Conservation (phyloP, 345 rosid genomes). For the Eutrema japonicum region DNA sequence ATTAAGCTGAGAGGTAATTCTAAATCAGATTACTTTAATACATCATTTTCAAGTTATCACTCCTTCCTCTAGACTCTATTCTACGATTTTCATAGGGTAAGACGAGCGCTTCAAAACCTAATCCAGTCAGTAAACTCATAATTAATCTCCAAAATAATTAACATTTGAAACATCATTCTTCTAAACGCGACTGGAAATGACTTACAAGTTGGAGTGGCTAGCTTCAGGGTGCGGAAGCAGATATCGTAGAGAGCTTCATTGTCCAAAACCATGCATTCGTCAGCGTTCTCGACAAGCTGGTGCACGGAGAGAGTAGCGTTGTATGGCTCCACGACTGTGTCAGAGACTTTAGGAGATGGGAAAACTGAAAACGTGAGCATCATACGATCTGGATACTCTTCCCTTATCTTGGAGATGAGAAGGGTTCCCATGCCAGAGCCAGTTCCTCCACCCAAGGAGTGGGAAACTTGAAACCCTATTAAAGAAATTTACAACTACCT, state of each 20-base stretch:
- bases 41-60: not conserved
- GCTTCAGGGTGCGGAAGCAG: conserved; percentile 70
- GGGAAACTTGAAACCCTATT: conserved; percentile 69
- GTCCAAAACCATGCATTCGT: conserved; percentile 71
- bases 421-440: conserved; percentile 76
- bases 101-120: not conserved
- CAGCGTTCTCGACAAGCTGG: conserved; percentile 71
- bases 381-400: conserved; percentile 77
- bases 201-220: conserved; percentile 69
- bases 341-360: conserved; percentile 78
- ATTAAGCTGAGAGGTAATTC: not conserved
- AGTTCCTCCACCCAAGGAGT: conserved; percentile 71
- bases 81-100: not conserved
- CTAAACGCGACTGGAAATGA: not conserved
- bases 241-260: conserved; percentile 71
- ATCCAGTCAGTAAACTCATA: conserved; percentile 1
- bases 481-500: not conserved
- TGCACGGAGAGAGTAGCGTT: conserved; percentile 70
- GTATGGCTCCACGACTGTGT: conserved; percentile 72
- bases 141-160: not conserved
- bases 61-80: not conserved
- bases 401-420: conserved; percentile 67
- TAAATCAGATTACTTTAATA: not conserved
- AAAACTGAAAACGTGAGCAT: conserved; percentile 76
- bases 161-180: not conserved